Base-by-base conservation (phyloP, 2,329 filamentous ascomycete species). In the Penicillium vulpinum region DNA sequence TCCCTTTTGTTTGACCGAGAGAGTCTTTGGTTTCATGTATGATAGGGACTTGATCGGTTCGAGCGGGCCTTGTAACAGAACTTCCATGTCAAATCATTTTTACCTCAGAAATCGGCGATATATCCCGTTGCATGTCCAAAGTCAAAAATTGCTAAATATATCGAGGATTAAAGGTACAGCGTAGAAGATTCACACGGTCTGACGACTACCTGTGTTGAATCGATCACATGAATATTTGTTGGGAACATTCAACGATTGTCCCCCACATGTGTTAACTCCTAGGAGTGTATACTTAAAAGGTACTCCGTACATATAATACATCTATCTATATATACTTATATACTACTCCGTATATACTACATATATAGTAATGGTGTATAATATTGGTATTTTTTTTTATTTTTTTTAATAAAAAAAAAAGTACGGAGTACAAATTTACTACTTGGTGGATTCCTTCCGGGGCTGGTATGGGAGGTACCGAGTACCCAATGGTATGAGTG, bases 21-120 rank as follows among this genome's bases (percentile, higher is more conserved):
- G 64, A 73, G 67, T 73, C 73, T 63, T 54, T 51, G 61, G 52
- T 66, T 70, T 55, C 62, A 68, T 73, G 67, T 73, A 73, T 73
- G 70, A 75, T 74, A 73, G 68, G 56, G 69, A 73, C 67, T 68
- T 71, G 67, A 66, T 55, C 59, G 61, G 67, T 71, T 72, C 71
- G 66, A 72, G 70, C 68, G 67, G 70, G 66, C 71, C 69, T 72
- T 71, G 70, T 71, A 71, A 71, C 70, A 72, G 67, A 69, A 67
- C 64, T 69, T 70, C 59, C 66, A 62, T 45, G 52, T 62, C 62
- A 54, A 62, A 61, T 57, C 58, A 65, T 60, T 49, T 39, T 33
- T 46, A 31, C 29, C 41, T 28, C 50, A 16, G 5, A 16, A 35
- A 35, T 35, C 31, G 31, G 31, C 15, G 18, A 15, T 24, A 24